Evolutionary conservation across 345 rosid genomes (phyloP).

Genomic region (Hirschfeldia incana): DNA sequence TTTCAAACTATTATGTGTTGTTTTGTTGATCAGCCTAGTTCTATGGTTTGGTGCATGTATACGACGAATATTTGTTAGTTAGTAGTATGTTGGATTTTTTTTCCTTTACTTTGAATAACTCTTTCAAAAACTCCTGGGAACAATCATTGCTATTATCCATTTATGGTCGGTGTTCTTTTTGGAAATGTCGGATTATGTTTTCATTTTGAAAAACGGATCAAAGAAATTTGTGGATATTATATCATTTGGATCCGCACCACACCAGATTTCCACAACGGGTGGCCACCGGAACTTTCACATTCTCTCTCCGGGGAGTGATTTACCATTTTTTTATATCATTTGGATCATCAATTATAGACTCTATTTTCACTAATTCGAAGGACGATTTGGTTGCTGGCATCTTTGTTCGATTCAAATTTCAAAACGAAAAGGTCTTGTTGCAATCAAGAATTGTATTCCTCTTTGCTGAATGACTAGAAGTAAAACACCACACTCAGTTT

Average conservation of each 20-base stretch:
- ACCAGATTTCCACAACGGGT: no score
- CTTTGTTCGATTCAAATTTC: not conserved
- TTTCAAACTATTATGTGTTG: not conserved
- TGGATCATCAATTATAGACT: not conserved
- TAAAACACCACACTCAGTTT: not conserved
- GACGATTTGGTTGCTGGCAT: not conserved
- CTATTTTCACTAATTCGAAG: not conserved
- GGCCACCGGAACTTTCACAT: no score
- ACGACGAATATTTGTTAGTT: not conserved
- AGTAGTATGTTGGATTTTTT: not conserved
- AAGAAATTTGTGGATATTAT: not conserved
- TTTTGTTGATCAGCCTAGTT: not conserved
- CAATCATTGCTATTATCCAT: not conserved
- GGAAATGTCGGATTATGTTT: not conserved
- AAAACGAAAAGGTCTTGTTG: not conserved
- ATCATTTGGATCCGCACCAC: not conserved
- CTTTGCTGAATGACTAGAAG: not conserved
- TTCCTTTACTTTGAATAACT: not conserved
- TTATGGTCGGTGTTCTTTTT: not conserved
- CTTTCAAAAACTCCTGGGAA: not conserved
- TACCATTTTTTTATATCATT: not conserved
- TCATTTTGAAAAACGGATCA: not conserved
- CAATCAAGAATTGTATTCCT: not conserved
- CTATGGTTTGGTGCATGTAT: not conserved
- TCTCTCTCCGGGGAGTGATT: no score